A percentile compares a stretch with the other conserved stretches of the same genome.
Conservation (phyloP, 331 rosid genomes). For the Prunus yedoensis region DNA sequence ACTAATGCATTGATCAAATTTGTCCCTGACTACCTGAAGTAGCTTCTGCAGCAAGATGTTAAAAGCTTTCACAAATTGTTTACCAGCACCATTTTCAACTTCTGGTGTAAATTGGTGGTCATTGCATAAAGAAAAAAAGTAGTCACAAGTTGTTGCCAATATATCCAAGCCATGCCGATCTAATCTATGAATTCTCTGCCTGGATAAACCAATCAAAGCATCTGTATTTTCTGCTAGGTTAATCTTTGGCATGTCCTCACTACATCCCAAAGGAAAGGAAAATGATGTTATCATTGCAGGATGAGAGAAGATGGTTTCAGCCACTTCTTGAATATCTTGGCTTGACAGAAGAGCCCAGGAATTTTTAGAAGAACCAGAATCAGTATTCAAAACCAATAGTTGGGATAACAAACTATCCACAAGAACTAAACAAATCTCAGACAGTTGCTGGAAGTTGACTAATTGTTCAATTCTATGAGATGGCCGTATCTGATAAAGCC, state of each 20-base stretch:
- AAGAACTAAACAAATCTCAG: conserved; percentile 56
- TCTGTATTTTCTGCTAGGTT: conserved; percentile 32
- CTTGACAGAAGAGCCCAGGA: conserved; percentile 37
- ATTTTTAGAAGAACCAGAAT: conserved; percentile 28
- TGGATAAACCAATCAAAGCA: conserved; percentile 36
- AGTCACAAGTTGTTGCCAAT: conserved; percentile 55
- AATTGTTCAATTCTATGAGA: conserved; percentile 42
- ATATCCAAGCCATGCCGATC: conserved; percentile 54
- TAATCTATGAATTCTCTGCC: conserved; percentile 41
- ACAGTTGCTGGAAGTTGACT: conserved; percentile 45
- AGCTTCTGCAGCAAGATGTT: conserved; percentile 46
- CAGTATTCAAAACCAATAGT: conserved; percentile 42
- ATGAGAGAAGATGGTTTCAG: conserved; percentile 59
- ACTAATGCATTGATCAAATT: conserved; percentile 43
- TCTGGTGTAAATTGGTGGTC: conserved; percentile 33
- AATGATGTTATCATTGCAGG: conserved; percentile 56
- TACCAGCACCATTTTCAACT: conserved; percentile 33
- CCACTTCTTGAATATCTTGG: conserved; percentile 49
- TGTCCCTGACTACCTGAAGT: conserved; percentile 44
- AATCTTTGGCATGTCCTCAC: conserved; percentile 29
- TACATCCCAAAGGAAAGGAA: conserved; percentile 49
- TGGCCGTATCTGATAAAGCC: conserved; percentile 59
- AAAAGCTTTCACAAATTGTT: conserved; percentile 47
- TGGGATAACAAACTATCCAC: conserved; percentile 40
- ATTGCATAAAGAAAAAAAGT: conserved; percentile 44